A percentile compares a stretch with the other conserved stretches of the same genome.
Evolutionary conservation across 768 basidiomycete species (phyloP).

Genomic region (Tylopilus cervinicoccineus): DNA sequence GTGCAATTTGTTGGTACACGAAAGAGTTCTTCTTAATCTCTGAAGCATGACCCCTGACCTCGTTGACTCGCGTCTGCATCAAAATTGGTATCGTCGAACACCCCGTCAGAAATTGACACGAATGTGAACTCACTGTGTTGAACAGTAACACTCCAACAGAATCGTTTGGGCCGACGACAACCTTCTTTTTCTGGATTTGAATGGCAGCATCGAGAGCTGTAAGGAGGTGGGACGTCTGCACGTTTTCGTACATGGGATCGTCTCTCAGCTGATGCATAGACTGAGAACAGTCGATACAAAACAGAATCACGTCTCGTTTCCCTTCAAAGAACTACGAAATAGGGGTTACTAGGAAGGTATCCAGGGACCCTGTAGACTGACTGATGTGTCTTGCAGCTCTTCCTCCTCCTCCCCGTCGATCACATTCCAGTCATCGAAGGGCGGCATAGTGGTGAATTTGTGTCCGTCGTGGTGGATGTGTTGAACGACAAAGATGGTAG

Average conservation of each 20-base stretch:
- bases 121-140: slow-evolving; percentile 68
- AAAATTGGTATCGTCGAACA: not conserved
- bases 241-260: slow-evolving; percentile 60
- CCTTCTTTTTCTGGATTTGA: slow-evolving; percentile 87
- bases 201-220: slow-evolving; percentile 79
- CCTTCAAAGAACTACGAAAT: slow-evolving; percentile 58
- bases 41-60: slow-evolving; percentile 38
- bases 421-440: slow-evolving; percentile 78
- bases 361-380: slow-evolving; percentile 29
- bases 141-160: slow-evolving; percentile 87
- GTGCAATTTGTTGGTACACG: slow-evolving; percentile 72
- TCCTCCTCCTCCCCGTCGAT: slow-evolving; percentile 81
- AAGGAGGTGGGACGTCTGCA: slow-evolving; percentile 72
- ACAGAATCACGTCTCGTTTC: slow-evolving; percentile 85
- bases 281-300: slow-evolving; percentile 90
- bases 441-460: slow-evolving; percentile 41
- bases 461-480: not conserved
- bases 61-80: slow-evolving; percentile 22
- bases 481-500: not conserved
- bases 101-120: not conserved
- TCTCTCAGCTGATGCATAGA: slow-evolving; percentile 80
- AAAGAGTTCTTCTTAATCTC: slow-evolving; percentile 69
- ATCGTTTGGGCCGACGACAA: slow-evolving; percentile 84
- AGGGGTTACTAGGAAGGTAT: slow-evolving; percentile 10
- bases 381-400: slow-evolving; percentile 69